Conservation (phyloP, 2,329 filamentous ascomycete genomes). For the Aspergillus brunneoviolaceus region DNA sequence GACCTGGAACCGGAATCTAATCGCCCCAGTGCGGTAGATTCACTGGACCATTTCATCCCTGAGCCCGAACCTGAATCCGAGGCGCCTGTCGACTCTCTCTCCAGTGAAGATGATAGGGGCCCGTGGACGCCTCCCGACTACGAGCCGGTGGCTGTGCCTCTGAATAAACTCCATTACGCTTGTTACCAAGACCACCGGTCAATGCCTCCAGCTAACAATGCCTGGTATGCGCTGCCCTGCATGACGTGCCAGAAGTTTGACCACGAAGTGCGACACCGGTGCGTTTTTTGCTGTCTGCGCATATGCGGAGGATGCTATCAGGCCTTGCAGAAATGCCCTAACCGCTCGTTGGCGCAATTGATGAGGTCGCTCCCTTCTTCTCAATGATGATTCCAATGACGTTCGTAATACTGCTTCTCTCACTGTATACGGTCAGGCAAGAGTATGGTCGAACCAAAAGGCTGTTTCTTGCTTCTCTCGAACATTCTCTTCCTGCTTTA, state of each 20-base stretch:
- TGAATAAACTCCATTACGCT: conserved; percentile 37
- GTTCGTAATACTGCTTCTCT: background rate
- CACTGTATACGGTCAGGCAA: background rate
- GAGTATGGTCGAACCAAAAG: background rate
- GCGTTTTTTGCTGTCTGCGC: conserved; percentile 44
- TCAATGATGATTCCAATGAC: background rate
- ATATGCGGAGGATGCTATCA: conserved; percentile 40
- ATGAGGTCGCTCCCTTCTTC: conserved; percentile 23
- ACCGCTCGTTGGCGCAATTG: conserved; percentile 35
- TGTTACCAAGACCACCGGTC: conserved; percentile 43
- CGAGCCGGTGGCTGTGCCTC: conserved; percentile 34
- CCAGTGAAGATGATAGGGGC: conserved; percentile 20
- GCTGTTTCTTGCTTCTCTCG: background rate
- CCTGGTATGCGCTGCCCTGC: conserved; percentile 43
- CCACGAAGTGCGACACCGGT: conserved; percentile 38
- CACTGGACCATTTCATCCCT: conserved; percentile 36
- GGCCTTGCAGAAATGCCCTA: conserved; percentile 32
- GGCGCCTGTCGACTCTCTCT: conserved; percentile 20
- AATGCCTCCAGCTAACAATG: conserved; percentile 39
- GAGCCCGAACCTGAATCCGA: conserved; percentile 26
- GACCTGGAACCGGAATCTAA: conserved; percentile 15
- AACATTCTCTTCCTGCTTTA: background rate
- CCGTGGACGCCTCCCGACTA: conserved; percentile 32
- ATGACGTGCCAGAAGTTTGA: conserved; percentile 45
- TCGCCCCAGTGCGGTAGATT: conserved; percentile 18